phyloP scores from a whole-genome alignment of 768 basidiomycete species.

The Mycena polygramma region DNA sequence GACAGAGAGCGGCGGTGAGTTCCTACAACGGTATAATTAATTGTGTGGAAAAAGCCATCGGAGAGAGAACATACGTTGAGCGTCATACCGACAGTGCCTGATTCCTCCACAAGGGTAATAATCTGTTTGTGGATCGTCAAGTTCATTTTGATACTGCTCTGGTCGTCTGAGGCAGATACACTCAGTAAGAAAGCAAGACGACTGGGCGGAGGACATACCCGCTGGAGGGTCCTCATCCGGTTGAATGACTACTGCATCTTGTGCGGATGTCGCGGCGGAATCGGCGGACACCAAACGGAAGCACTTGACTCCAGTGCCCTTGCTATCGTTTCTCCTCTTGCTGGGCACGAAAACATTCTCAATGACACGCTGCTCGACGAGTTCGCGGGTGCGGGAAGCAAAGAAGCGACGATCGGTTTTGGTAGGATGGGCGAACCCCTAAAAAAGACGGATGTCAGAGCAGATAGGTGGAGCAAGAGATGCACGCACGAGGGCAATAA shows the following conservation, averaged over 20 bases:
- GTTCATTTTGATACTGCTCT: conserved; percentile 66
- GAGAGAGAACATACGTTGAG: conserved; percentile 62
- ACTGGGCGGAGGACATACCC: conserved; percentile 43
- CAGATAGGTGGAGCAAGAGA: neutral
- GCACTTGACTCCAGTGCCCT: conserved; percentile 66
- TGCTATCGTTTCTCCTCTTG: conserved; percentile 60
- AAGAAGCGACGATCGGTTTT: conserved; percentile 89
- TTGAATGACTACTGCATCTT: conserved; percentile 53
- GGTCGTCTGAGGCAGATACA: conserved; percentile 43
- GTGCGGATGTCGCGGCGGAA: conserved; percentile 44
- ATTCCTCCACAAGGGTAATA: conserved; percentile 76
- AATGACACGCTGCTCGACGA: conserved; percentile 79
- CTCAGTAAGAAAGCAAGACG: conserved; percentile 1
- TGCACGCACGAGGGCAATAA: conserved; percentile 77
- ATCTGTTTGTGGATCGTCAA: conserved; percentile 85
- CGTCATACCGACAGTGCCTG: conserved; percentile 79
- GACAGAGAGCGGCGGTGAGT: conserved; percentile 69
- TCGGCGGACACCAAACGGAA: conserved; percentile 72
- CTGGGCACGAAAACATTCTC: conserved; percentile 82
- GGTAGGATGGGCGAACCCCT: conserved; percentile 84
- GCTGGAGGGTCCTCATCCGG: conserved; percentile 47
- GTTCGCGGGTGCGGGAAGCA: conserved; percentile 77
- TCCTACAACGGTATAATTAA: conserved; percentile 59
- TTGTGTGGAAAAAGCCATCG: neutral
- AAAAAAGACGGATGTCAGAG: conserved; percentile 15